phyloP scores from a whole-genome alignment of 305 asterid genomes.

The Fraxinus albicans region DNA sequence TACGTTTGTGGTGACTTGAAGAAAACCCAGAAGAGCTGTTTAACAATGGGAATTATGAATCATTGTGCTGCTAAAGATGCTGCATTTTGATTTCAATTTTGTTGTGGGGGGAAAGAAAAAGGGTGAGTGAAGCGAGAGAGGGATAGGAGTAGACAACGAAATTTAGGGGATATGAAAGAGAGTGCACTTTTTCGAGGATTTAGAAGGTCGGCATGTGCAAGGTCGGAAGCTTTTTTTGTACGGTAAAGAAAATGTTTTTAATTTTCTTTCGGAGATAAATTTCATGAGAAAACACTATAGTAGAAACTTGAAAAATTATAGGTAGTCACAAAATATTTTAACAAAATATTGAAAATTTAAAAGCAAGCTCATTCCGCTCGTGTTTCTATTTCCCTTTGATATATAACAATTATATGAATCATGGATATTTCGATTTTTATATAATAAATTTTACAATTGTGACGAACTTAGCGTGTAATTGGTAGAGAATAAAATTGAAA shows the following conservation, averaged over 20 bases:
- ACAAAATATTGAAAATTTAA: background rate
- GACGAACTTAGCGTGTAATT: too few relatives aligned
- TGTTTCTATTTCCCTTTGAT: background rate
- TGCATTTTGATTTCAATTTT: conserved; percentile 6
- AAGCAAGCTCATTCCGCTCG: background rate
- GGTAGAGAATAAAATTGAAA: too few relatives aligned
- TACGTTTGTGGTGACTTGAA: conserved; percentile 13
- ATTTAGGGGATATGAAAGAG: background rate
- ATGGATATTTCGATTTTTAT: background rate
- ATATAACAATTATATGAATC: background rate
- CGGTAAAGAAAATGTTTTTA: background rate
- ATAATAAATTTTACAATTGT: background rate
- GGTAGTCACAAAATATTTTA: background rate
- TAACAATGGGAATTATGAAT: conserved; percentile 21
- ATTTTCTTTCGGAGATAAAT: background rate
- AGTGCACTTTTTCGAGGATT: background rate
- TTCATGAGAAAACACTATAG: background rate
- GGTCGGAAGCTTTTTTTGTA: background rate
- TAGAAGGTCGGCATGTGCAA: background rate
- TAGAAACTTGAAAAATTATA: background rate
- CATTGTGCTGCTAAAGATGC: conserved; percentile 5
- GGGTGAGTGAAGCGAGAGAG: background rate
- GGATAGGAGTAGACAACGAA: background rate
- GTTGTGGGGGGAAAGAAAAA: background rate
- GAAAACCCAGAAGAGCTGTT: background rate